Percentiles rank a stretch among this genome's conserved stretches.
Conservation (phyloP, 2,329 filamentous ascomycete species). For the Pseudocercospora fijiensis region DNA sequence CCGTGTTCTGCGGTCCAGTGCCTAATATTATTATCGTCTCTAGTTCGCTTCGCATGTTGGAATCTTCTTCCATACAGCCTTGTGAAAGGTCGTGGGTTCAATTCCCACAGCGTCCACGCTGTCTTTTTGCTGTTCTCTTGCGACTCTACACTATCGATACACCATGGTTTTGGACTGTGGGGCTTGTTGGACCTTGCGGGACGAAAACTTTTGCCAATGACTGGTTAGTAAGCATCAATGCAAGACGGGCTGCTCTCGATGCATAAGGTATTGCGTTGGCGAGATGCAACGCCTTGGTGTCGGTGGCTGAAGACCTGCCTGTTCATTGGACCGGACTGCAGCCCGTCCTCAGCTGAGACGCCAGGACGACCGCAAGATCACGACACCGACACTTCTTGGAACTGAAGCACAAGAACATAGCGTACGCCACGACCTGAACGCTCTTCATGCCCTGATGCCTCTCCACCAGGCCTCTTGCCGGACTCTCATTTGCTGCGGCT, state of each 20-base stretch:
- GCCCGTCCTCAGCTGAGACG: background rate
- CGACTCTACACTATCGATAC: too few relatives aligned
- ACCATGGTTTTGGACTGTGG: too few relatives aligned
- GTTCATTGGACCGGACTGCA: background rate
- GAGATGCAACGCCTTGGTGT: background rate
- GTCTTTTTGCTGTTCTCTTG: too few relatives aligned
- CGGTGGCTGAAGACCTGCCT: background rate
- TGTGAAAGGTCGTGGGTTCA: slow-evolving; percentile 24
- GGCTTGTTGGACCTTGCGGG: too few relatives aligned
- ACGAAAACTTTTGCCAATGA: too few relatives aligned
- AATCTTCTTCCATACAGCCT: background rate
- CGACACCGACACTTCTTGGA: background rate
- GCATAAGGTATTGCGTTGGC: background rate
- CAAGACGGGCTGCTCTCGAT: background rate
- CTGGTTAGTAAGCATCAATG: too few relatives aligned
- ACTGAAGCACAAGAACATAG: background rate
- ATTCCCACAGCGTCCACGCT: slow-evolving; percentile 21
- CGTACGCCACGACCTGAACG: background rate
- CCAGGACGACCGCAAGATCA: background rate
- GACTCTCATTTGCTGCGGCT: background rate
- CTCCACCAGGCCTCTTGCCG: background rate
- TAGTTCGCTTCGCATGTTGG: slow-evolving; percentile 21
- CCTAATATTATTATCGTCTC: background rate
- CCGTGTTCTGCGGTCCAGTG: background rate
- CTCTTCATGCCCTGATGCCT: background rate